Conservation (phyloP, 768 basidiomycete genomes). For the Leccinum arenicola region DNA sequence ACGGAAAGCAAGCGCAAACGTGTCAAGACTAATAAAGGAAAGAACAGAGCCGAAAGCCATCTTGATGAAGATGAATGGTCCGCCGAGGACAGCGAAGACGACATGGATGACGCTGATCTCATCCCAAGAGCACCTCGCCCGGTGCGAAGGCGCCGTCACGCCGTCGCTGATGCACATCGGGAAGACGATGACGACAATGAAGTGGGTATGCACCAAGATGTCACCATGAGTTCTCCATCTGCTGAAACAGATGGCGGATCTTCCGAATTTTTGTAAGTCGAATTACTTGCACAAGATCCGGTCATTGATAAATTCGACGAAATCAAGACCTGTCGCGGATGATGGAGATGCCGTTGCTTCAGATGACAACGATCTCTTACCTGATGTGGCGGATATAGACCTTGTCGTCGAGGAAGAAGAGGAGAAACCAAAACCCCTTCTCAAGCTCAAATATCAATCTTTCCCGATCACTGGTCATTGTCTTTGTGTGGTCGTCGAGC, state of each 20-base stretch:
- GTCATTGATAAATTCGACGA: not conserved
- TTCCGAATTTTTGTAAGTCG: conserved; percentile 8
- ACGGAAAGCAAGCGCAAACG: conserved; percentile 29
- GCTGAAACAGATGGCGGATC: not conserved
- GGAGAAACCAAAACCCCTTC: conserved; percentile 66
- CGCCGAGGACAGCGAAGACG: conserved; percentile 20
- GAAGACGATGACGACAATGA: conserved; percentile 23
- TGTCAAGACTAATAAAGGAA: conserved; percentile 41
- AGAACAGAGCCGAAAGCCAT: conserved; percentile 28
- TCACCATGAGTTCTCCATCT: conserved; percentile 15
- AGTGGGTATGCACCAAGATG: conserved; percentile 10
- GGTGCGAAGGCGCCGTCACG: conserved; percentile 31
- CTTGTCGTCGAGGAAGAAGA: conserved; percentile 58
- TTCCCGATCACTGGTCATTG: conserved; percentile 71
- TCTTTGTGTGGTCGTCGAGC: conserved; percentile 81
- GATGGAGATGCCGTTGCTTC: not conserved
- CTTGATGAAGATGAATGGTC: conserved; percentile 25
- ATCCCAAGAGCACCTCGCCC: conserved; percentile 23
- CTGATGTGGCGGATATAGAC: conserved; percentile 28
- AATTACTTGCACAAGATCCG: not conserved
- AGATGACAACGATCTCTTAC: not conserved
- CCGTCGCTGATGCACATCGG: conserved; percentile 23
- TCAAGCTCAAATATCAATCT: conserved; percentile 66
- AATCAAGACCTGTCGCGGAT: not conserved
- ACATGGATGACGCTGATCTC: conserved; percentile 10